These are phyloP conservation scores for Fraxinus albicans DNA, from an alignment of 305 asterid species.

Conservation along the genomic window DNA sequence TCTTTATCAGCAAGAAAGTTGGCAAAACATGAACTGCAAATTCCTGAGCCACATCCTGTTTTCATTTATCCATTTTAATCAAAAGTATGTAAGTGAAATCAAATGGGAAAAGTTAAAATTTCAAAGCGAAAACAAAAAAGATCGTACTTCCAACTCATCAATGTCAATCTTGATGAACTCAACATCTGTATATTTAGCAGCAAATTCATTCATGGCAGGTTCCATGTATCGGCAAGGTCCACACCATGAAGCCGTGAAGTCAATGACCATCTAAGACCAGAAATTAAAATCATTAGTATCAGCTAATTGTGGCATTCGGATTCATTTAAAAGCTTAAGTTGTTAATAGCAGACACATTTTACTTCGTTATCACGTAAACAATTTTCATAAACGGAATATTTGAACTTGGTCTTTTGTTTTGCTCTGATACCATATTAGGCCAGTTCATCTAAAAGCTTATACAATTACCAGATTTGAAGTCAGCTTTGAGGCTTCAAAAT, in stretches of 20 bases:
- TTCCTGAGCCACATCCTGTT: constrained; percentile 67
- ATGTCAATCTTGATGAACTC: constrained; percentile 85
- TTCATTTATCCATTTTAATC: background rate
- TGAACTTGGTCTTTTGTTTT: too few species aligned
- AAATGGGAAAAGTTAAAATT: background rate
- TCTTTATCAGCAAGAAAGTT: constrained; percentile 61
- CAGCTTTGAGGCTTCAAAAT: constrained; percentile 50
- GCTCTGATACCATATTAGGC: background rate
- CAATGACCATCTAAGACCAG: constrained; percentile 53
- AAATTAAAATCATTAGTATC: too few species aligned
- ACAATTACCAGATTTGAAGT: constrained; percentile 49
- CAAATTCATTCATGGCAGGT: constrained; percentile 53
- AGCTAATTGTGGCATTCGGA: too few species aligned
- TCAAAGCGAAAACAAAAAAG: background rate
- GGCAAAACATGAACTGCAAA: constrained; percentile 69
- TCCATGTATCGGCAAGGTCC: constrained; percentile 72
- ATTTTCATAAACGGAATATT: too few species aligned
- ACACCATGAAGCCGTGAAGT: constrained; percentile 92
- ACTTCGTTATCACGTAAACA: too few species aligned
- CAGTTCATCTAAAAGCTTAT: background rate
- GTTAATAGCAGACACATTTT: background rate
- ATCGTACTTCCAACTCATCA: constrained; percentile 54
- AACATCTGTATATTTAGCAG: constrained; percentile 50
- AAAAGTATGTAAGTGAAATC: background rate
- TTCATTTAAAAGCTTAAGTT: too few species aligned